Base-by-base conservation (phyloP, 2,329 filamentous ascomycete species). In the Magnaporthiopsis rhizophila region DNA sequence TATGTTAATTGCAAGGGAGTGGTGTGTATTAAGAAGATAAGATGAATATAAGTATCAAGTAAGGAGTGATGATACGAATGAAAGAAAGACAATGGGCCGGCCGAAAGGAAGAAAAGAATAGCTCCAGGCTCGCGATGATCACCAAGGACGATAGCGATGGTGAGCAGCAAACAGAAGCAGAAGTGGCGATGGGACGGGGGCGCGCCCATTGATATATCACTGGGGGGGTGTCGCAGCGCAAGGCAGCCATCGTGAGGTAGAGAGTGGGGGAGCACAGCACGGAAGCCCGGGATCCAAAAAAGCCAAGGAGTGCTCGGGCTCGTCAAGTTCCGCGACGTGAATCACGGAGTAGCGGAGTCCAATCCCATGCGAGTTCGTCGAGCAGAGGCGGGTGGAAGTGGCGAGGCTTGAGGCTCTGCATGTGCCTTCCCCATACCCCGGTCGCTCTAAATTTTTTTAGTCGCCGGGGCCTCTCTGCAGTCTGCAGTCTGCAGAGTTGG, bases 21-120 rank as follows among this genome's bases (percentile, higher is more conserved):
- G 45, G 45, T 3, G 32, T 11, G 18, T 56, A 56, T 30, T 56
- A 62, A 56, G 21, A 62, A 56, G 21, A 53, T 32, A 53, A 38
- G 30, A 36, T n/a, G n/a, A 36, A 36, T 24, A 38, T 13, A 36
- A 36, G 38, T 45, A 45, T 45, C 38, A 24, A 11, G 9, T 8
- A 53, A 53, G 45, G 45, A 53, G 45, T 53, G 45, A 24, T 53
- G 45, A 53, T n/a, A 26, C 11, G 21, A 30, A 38, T 32, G 5
- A 56, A 62, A 62, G 30, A n/a, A 9, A 62, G 45, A 30, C 32
- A 53, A 18, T 53, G 61, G 45, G 61, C 61, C 61, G 61, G 61
- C 61, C 61, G 36, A 26, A 28, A 36, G 60, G 36, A 32, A 60
- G 58, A 32, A 4, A 15, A 21, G 26, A 60, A 60, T n/a, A 60